These are phyloP conservation scores for Ceratobasidium sp. DNA, from an alignment of 1,284 basidiomycete genomes.

Conservation along the genomic window DNA sequence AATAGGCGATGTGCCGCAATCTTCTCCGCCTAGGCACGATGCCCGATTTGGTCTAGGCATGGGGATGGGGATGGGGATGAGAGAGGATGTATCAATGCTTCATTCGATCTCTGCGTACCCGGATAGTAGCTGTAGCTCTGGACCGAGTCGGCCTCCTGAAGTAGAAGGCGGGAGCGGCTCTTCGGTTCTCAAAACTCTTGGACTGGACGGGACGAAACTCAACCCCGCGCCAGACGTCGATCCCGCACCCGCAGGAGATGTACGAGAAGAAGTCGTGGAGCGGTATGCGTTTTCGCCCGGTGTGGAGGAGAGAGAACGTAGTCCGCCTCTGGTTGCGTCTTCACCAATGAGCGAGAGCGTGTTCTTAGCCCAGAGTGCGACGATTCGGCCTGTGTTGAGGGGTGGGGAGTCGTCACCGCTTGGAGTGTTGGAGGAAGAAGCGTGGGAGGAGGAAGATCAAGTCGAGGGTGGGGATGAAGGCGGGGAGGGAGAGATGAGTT, in stretches of 20 bases:
- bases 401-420: slow-evolving; percentile 28
- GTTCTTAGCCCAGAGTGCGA: slow-evolving; percentile 26
- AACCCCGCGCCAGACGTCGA: slow-evolving; percentile 37
- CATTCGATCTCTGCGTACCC: slow-evolving; percentile 31
- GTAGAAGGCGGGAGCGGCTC: slow-evolving; percentile 6
- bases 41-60: slow-evolving; percentile 3
- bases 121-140: slow-evolving; percentile 36
- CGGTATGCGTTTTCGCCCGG: not conserved
- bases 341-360: slow-evolving; percentile 30
- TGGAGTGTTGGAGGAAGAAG: slow-evolving; percentile 28
- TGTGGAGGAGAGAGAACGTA: not conserved
- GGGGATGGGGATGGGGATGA: no score
- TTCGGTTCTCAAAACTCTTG: slow-evolving; percentile 16
- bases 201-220: slow-evolving; percentile 20
- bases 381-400: slow-evolving; percentile 25
- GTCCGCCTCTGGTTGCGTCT: slow-evolving; percentile 2
- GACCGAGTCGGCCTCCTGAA: slow-evolving; percentile 11
- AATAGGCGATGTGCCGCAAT: slow-evolving; percentile 35
- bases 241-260: not conserved
- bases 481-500: slow-evolving; percentile 19
- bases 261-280: not conserved
- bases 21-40: slow-evolving; percentile 28
- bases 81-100: slow-evolving; percentile 7
- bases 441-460: slow-evolving; percentile 1
- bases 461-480: not conserved